A percentile compares a stretch with the other conserved stretches of the same genome.
phyloP scores from a whole-genome alignment of 2,329 filamentous ascomycete species.

The Kalmusia sp. region DNA sequence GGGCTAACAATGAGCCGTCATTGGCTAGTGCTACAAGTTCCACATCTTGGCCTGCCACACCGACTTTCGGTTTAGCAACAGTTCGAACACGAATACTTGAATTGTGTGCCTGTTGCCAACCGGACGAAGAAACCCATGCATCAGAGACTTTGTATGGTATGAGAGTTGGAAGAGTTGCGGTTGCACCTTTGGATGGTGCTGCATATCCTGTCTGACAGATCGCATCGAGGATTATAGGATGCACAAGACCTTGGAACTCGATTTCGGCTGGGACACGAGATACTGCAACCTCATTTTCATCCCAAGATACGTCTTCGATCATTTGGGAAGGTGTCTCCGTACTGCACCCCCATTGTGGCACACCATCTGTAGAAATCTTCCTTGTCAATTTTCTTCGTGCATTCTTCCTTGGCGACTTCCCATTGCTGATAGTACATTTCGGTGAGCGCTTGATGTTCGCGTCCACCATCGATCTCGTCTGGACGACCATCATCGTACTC shows the following conservation, averaged over 20 bases:
- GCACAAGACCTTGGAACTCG: not conserved
- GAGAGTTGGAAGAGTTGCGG: not conserved
- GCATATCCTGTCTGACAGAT: conserved; percentile 8
- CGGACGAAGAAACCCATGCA: conserved; percentile 6
- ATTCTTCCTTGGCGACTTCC: not conserved
- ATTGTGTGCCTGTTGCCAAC: conserved; percentile 6
- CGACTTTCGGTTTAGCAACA: not conserved
- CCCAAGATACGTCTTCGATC: not conserved
- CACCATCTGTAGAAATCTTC: not conserved
- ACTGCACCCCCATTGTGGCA: not conserved
- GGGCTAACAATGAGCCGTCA: not conserved
- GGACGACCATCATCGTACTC: not conserved
- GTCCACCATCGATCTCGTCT: not conserved
- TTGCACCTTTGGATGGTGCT: conserved; percentile 4
- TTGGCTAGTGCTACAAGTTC: not conserved
- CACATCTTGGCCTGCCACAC: not conserved
- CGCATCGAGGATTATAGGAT: not conserved
- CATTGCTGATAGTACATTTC: not conserved
- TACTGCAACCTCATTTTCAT: not conserved
- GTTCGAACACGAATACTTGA: not conserved
- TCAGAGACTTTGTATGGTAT: conserved; percentile 10
- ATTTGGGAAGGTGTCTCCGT: not conserved
- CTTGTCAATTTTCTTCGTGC: not conserved
- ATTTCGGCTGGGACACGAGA: too few relatives aligned
- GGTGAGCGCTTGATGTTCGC: not conserved